phyloP scores from a whole-genome alignment of 345 rosid species.

The Citrus reticulata region DNA sequence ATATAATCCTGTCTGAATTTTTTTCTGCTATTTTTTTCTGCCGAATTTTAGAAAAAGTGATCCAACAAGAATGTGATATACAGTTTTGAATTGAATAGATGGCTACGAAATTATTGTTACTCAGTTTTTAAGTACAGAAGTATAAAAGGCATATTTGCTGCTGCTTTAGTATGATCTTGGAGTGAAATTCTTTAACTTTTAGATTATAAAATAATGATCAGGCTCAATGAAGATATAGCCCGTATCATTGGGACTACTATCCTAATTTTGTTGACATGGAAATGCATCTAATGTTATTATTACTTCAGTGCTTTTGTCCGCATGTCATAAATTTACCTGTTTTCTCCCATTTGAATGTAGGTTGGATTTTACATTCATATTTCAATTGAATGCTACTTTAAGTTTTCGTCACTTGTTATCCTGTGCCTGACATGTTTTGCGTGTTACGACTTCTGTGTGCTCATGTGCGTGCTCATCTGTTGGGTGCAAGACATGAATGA shows the following conservation, averaged over 20 bases:
- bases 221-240: neutral
- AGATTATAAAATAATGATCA: neutral
- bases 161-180: neutral
- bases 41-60: neutral
- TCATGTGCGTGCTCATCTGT: neutral
- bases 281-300: neutral
- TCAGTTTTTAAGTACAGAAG: neutral
- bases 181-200: neutral
- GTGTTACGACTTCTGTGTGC: neutral
- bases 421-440: neutral
- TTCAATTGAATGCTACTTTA: neutral
- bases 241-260: neutral
- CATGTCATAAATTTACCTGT: neutral
- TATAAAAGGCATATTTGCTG: neutral
- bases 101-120: neutral
- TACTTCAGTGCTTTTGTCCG: neutral
- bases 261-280: neutral
- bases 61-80: neutral
- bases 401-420: neutral
- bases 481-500: neutral
- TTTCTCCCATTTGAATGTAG: neutral
- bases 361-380: neutral
- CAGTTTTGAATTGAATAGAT: neutral
- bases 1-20: neutral
- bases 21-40: neutral